Base-by-base conservation (phyloP, 1,284 basidiomycete species). In the Porodaedalea pini region DNA sequence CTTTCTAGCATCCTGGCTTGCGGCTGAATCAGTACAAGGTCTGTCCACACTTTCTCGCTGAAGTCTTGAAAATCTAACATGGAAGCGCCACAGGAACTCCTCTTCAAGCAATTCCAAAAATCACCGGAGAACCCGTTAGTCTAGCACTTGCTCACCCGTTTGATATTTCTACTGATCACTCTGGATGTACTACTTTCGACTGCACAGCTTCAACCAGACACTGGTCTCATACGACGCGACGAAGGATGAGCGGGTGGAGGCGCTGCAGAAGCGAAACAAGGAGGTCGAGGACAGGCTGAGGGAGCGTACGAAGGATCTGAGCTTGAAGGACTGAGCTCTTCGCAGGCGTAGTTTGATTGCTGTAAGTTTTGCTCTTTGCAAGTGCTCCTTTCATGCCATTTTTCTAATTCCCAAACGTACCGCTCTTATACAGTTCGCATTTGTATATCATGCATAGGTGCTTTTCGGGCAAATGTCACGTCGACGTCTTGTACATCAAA, bases 31-130 rank as follows among this genome's bases (percentile, higher is more conserved):
- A 95, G 71, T 94, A 94, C 69, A 86, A 88, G 67, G 87, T 85
- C 61, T 51, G 73, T 65, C 23, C 21, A 23, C n/a, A 29, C 50
- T 29, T 17, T 36, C 25, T 25, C n/a, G 17, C 32, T 19, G 23
- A 43, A 53, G 56, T 27, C 4, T 41, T 54, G 27, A 60, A 64
- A 59, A 50, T n/a, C 34, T 54, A 47, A 21, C 21, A 34, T 31
- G 51, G 51, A 41, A 19, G 25, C 15, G 34, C 53, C 56, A 56
- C 65, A 88, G 85, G 88, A 92, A 54, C 69, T 89, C 43, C 71
- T 90, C 43, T 82, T 78, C 78, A 92, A 92, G 70, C 82, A 89
- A 68, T 92, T 90, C 82, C 88, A 94, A 72, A 94, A 94, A 70
- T 86, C 88, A 7, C 88, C 90, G 0, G 92, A 93, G 59, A 94